Evolutionary conservation across 768 basidiomycete species (phyloP).

Genomic region (Rhizopogon vesiculosus): DNA sequence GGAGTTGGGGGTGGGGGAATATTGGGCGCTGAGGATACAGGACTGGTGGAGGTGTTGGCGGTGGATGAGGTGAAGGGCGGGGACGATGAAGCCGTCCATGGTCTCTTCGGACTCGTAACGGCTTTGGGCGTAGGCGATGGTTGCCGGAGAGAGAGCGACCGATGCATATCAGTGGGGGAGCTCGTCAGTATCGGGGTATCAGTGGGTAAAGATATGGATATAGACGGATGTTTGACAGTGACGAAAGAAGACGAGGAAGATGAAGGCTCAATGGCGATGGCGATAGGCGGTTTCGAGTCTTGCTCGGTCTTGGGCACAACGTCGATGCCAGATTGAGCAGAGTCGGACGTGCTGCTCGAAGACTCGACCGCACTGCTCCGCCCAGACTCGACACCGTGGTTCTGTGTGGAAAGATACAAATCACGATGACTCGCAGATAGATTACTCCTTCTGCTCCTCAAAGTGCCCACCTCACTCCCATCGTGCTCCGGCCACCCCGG

Average conservation of each 20-base stretch:
- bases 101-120: not conserved
- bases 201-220: not conserved
- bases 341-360: not conserved
- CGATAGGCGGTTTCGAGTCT: not conserved
- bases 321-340: no score
- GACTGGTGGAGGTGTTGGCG: not conserved
- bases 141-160: not conserved
- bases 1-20: no score
- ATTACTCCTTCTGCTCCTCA: not conserved
- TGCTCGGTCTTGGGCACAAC: no score
- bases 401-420: not conserved
- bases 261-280: not conserved
- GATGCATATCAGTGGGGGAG: not conserved
- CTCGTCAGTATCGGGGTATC: not conserved
- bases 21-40: no score
- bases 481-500: constrained; percentile 40
- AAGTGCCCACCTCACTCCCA: not conserved
- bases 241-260: constrained; percentile 3
- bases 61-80: not conserved
- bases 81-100: not conserved
- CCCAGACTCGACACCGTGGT: not conserved
- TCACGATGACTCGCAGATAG: not conserved
- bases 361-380: not conserved
- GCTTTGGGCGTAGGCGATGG: not conserved
- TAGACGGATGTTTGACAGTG: constrained; percentile 13